These are phyloP conservation scores for Neoboletus brunneissimus DNA, from an alignment of 768 basidiomycete species.

Conservation along the genomic window DNA sequence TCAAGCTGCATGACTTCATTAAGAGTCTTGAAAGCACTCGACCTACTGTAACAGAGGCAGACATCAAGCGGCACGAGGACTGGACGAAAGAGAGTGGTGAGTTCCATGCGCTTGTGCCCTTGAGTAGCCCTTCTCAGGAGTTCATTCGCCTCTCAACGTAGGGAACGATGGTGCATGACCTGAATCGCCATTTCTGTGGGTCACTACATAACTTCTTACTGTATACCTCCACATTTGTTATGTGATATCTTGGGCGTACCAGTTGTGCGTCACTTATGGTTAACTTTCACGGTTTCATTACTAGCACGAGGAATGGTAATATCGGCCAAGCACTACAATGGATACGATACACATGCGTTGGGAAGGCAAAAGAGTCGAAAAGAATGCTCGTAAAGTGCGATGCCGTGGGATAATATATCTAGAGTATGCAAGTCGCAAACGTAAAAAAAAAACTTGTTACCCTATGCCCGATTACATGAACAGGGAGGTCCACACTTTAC, in stretches of 20 bases:
- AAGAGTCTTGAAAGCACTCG: slow-evolving; percentile 73
- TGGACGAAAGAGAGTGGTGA: slow-evolving; percentile 84
- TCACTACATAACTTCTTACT: slow-evolving; percentile 7
- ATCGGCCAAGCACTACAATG: slow-evolving; percentile 18
- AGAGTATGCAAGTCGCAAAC: slow-evolving; percentile 9
- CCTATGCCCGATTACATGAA: neutral
- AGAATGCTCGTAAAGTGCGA: slow-evolving; percentile 3
- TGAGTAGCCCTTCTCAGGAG: neutral
- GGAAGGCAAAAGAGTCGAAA: slow-evolving; percentile 3
- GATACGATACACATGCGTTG: slow-evolving; percentile 20
- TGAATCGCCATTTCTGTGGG: neutral
- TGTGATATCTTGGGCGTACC: slow-evolving; percentile 11
- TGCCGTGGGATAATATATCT: slow-evolving; percentile 23
- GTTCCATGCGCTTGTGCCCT: slow-evolving; percentile 19
- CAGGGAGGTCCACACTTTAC: slow-evolving; percentile 2
- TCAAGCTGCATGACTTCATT: slow-evolving; percentile 77
- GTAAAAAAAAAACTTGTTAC: slow-evolving; percentile 1
- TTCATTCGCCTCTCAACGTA: slow-evolving; percentile 1
- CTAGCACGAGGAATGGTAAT: slow-evolving; percentile 12
- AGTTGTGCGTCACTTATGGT: slow-evolving; percentile 2
- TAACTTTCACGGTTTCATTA: neutral
- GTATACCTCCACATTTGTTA: slow-evolving; percentile 21
- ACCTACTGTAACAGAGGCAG: slow-evolving; percentile 85
- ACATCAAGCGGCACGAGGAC: slow-evolving; percentile 79
- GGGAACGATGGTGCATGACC: slow-evolving; percentile 34